Conservation (phyloP, 352 stramenopile species). For the Phytophthora litchii region DNA sequence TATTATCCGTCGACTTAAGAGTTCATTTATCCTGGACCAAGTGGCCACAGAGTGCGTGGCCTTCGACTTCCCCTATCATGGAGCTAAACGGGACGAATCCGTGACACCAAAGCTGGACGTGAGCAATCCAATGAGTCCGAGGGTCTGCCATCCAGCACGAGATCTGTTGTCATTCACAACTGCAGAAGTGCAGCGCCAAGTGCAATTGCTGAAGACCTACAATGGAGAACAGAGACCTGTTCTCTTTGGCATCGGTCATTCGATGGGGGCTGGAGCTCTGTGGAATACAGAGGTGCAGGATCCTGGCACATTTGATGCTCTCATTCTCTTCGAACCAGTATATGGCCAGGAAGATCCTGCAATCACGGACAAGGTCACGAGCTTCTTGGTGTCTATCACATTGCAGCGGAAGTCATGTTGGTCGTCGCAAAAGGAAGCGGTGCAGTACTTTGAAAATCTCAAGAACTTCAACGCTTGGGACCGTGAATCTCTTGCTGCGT, state of each 20-base stretch:
- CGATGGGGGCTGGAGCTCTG: constrained; percentile 39
- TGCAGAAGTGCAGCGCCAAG: constrained; percentile 31
- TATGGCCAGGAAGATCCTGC: constrained; percentile 26
- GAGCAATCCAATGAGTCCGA: constrained; percentile 14
- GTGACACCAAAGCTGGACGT: constrained; percentile 22
- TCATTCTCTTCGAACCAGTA: constrained; percentile 54
- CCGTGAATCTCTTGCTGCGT: constrained; percentile 39
- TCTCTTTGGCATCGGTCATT: constrained; percentile 44
- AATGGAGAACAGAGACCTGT: neutral
- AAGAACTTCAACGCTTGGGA: constrained; percentile 49
- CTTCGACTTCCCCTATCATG: constrained; percentile 52
- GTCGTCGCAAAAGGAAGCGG: constrained; percentile 22
- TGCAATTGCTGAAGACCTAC: constrained; percentile 17
- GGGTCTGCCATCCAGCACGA: constrained; percentile 37
- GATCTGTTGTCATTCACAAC: constrained; percentile 27
- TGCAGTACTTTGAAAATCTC: constrained; percentile 19
- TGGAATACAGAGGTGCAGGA: constrained; percentile 44
- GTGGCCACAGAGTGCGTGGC: constrained; percentile 28
- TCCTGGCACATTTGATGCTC: constrained; percentile 46
- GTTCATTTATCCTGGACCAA: constrained; percentile 29
- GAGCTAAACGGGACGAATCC: constrained; percentile 41
- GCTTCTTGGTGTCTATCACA: constrained; percentile 40
- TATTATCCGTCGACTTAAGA: constrained; percentile 39
- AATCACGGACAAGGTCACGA: constrained; percentile 19
- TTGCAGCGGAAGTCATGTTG: constrained; percentile 39